Percentiles rank a stretch among this genome's conserved stretches.
These are phyloP conservation scores for Oleoguttula mirabilis DNA, from an alignment of 495 filamentous ascomycete species.

Conservation along the genomic window DNA sequence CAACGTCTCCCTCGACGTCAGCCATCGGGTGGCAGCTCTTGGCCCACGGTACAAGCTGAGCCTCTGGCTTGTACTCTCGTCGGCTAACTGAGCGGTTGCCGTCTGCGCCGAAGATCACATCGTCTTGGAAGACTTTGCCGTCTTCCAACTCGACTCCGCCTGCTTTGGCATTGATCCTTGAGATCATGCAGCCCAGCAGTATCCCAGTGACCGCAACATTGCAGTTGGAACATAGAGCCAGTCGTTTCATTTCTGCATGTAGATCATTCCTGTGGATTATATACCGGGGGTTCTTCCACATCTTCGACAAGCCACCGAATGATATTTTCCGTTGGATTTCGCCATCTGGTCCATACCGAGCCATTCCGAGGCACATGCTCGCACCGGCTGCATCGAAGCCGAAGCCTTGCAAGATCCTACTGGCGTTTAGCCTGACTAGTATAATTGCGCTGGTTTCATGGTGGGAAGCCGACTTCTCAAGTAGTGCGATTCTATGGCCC, in stretches of 20 bases:
- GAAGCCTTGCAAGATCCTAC: background rate
- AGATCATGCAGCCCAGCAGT: background rate
- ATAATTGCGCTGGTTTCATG: background rate
- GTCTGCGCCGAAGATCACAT: background rate
- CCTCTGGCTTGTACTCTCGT: background rate
- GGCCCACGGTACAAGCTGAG: background rate
- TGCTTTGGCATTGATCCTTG: background rate
- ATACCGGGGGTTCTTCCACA: background rate
- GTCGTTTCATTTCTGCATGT: background rate
- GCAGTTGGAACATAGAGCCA: background rate
- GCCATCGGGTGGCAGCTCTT: background rate
- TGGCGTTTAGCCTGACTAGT: background rate
- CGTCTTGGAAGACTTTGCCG: background rate
- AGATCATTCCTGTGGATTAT: background rate
- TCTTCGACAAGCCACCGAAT: background rate
- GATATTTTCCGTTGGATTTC: background rate
- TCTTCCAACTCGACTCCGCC: background rate
- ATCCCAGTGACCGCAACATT: background rate
- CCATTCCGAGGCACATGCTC: too few relatives aligned
- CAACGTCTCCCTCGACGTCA: background rate
- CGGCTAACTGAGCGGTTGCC: background rate
- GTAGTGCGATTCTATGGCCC: background rate
- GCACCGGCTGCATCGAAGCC: background rate
- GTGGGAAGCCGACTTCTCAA: background rate
- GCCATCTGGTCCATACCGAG: background rate